Percentiles rank a stretch among this genome's conserved stretches.
phyloP scores from a whole-genome alignment of 177 flowering plant genomes.

The Tripterygium wilfordii region DNA sequence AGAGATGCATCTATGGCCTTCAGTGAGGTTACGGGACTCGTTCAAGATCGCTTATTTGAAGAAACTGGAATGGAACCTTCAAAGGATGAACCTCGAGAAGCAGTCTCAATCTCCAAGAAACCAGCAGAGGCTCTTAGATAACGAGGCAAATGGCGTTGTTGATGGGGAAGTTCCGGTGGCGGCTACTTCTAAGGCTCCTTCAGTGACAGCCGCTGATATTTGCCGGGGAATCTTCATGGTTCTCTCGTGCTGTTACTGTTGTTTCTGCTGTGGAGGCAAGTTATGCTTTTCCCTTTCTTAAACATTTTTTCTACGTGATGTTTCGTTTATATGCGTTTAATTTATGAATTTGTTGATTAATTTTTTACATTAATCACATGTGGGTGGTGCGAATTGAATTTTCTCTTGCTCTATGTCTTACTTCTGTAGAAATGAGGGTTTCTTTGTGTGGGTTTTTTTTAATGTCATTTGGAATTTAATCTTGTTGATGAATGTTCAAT shows the following conservation, averaged over 20 bases:
- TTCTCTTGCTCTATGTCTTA: too few species aligned
- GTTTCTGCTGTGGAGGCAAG: conserved; percentile 76
- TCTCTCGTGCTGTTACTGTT: conserved; percentile 51
- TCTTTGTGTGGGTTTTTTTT: too few species aligned
- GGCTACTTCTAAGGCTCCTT: not conserved
- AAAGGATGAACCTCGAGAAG: conserved; percentile 43
- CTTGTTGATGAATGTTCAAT: too few species aligned
- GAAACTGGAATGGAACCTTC: conserved; percentile 52
- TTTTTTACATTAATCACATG: too few species aligned
- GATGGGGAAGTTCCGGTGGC: not conserved
- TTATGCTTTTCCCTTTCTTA: not conserved
- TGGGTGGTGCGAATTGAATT: too few species aligned
- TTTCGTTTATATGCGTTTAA: not conserved
- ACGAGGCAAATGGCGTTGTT: conserved; percentile 3
- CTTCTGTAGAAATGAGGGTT: too few species aligned
- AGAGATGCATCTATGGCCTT: conserved; percentile 80
- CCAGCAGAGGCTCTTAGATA: conserved; percentile 25
- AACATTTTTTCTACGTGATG: too few species aligned
- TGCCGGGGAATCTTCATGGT: conserved; percentile 34
- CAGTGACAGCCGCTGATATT: conserved; percentile 2
- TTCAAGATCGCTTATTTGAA: conserved; percentile 49
- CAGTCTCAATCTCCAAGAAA: conserved; percentile 10
- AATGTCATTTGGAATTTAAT: too few species aligned
- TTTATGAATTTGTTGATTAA: not conserved
- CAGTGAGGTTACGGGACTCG: conserved; percentile 49